Evolutionary conservation across 495 filamentous ascomycete species (phyloP).

Genomic region (Terfezia claveryi): DNA sequence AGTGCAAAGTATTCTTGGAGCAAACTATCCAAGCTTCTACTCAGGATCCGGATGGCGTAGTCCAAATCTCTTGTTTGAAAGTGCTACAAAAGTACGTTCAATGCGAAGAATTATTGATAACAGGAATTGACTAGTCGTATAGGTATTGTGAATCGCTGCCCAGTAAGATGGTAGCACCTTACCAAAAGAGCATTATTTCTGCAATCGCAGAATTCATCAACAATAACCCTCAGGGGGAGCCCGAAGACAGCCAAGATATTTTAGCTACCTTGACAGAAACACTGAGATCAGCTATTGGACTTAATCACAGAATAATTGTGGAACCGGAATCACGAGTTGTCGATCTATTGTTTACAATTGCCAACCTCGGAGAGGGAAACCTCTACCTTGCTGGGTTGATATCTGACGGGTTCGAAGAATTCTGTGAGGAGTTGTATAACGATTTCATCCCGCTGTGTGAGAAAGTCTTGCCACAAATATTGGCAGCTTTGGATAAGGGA

Average conservation of each 20-base stretch:
- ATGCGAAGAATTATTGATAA: slow-evolving; percentile 15
- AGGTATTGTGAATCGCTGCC: slow-evolving; percentile 12
- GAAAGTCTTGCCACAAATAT: slow-evolving; percentile 71
- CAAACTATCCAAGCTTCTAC: slow-evolving; percentile 52
- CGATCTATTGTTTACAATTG: slow-evolving; percentile 73
- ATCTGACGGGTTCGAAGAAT: slow-evolving; percentile 74
- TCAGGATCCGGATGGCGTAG: slow-evolving; percentile 56
- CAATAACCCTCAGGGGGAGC: slow-evolving; percentile 54
- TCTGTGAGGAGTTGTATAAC: slow-evolving; percentile 46
- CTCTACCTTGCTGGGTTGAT: slow-evolving; percentile 61
- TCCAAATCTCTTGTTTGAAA: slow-evolving; percentile 79
- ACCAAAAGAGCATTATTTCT: slow-evolving; percentile 51
- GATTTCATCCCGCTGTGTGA: slow-evolving; percentile 59
- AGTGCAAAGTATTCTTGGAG: slow-evolving; percentile 42
- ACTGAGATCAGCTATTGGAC: slow-evolving; percentile 55
- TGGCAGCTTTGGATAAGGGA: slow-evolving; percentile 70
- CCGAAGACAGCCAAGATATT: slow-evolving; percentile 71
- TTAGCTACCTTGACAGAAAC: slow-evolving; percentile 79
- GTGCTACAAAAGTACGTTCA: slow-evolving; percentile 64
- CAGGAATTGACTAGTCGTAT: not conserved
- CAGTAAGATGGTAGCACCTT: slow-evolving; percentile 1
- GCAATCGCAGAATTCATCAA: slow-evolving; percentile 59
- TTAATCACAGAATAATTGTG: slow-evolving; percentile 51
- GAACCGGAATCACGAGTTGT: slow-evolving; percentile 41
- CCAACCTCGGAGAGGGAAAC: slow-evolving; percentile 66